These are phyloP conservation scores for Candida nanaspora DNA, from an alignment of 805 yeast species.

Conservation along the genomic window DNA sequence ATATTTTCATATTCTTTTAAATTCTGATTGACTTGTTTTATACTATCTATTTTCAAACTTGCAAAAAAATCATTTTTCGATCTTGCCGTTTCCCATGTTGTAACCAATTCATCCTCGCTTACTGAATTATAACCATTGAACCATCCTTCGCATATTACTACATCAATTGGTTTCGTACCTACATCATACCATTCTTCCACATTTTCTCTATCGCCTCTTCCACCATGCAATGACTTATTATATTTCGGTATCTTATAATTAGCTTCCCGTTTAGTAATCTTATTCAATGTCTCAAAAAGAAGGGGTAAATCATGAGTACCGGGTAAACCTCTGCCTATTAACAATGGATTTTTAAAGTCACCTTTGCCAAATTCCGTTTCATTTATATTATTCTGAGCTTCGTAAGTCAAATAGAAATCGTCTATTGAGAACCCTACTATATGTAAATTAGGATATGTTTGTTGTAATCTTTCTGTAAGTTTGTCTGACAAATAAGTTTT, in stretches of 20 bases:
- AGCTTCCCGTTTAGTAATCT: conserved; percentile 18
- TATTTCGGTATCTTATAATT: conserved; percentile 51
- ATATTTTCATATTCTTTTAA: conserved; percentile 42
- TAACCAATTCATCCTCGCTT: conserved; percentile 17
- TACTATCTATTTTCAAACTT: conserved; percentile 10
- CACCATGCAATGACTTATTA: conserved; percentile 66
- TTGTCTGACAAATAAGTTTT: conserved; percentile 50
- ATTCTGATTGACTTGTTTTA: conserved; percentile 41
- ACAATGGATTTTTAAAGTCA: conserved; percentile 27
- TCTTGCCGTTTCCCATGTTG: conserved; percentile 20
- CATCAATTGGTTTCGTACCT: conserved; percentile 36
- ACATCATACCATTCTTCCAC: conserved; percentile 29
- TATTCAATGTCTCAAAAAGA: conserved; percentile 28
- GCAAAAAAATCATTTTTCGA: not conserved
- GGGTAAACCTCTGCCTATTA: conserved; percentile 80
- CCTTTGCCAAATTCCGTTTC: conserved; percentile 20
- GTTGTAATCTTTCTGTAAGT: conserved; percentile 27
- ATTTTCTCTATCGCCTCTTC: conserved; percentile 71
- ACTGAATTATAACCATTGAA: conserved; percentile 61
- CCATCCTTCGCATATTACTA: conserved; percentile 91
- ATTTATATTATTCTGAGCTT: conserved; percentile 41
- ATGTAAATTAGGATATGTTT: conserved; percentile 27
- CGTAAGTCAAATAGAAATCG: conserved; percentile 71
- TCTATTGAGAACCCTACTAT: conserved; percentile 65
- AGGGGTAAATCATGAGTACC: conserved; percentile 81